phyloP scores from a whole-genome alignment of 169 alveolate genomes.

The Plasmodium billcollinsi region DNA sequence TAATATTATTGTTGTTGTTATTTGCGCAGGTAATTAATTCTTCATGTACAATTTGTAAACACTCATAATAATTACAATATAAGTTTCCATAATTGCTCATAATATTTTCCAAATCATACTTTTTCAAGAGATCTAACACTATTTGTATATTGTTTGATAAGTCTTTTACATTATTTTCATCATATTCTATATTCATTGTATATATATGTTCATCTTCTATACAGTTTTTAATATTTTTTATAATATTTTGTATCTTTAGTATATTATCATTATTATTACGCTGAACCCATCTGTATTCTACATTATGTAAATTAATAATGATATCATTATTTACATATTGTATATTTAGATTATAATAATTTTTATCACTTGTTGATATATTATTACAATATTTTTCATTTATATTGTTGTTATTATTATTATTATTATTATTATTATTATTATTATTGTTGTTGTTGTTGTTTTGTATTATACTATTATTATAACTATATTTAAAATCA shows the following conservation, averaged over 20 bases:
- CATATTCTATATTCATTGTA: not conserved
- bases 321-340: not conserved
- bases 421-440: too few species aligned
- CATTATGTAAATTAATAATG: constrained; percentile 12
- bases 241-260: constrained; percentile 36
- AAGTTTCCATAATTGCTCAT: constrained; percentile 38
- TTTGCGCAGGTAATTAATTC: constrained; percentile 42
- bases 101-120: constrained; percentile 9
- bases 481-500: not conserved
- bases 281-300: not conserved
- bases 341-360: not conserved
- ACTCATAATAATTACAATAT: constrained; percentile 29
- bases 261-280: constrained; percentile 10
- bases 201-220: constrained; percentile 23
- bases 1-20: not conserved
- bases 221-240: constrained; percentile 14
- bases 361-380: not conserved
- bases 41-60: constrained; percentile 46
- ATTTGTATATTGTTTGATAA: constrained; percentile 1
- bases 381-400: too few species aligned
- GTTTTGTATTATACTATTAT: too few species aligned
- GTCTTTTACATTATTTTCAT: constrained; percentile 21
- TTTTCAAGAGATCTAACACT: constrained; percentile 19
- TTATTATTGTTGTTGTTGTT: too few species aligned
- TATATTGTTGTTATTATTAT: too few species aligned